Conservation (phyloP, 257 asterid species). For the Catharanthus roseus region DNA sequence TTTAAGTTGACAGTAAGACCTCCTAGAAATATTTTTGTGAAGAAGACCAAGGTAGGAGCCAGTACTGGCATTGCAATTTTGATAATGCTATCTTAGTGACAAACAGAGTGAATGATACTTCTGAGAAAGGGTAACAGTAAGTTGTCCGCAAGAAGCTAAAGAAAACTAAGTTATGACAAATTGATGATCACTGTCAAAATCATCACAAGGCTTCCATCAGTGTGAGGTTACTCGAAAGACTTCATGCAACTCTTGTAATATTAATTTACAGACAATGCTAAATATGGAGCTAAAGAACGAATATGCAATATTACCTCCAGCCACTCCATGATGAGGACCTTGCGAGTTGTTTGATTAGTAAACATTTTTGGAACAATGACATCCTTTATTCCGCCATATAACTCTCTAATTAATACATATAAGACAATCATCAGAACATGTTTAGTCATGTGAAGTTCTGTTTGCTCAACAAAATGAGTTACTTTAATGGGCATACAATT, state of each 20-base stretch:
- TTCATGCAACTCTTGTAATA: not conserved
- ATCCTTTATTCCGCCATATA: constrained; percentile 76
- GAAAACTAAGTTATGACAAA: not conserved
- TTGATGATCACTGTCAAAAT: not conserved
- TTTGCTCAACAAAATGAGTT: not conserved
- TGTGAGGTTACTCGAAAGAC: not conserved
- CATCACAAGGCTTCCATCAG: not conserved
- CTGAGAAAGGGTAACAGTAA: not conserved
- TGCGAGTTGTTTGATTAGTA: constrained; percentile 65
- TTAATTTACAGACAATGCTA: not conserved
- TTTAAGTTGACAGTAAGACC: not conserved
- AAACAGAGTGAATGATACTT: not conserved
- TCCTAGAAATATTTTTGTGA: not conserved
- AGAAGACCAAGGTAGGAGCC: not conserved
- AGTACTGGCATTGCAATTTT: not conserved
- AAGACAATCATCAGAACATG: constrained; percentile 12
- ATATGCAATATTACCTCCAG: constrained; percentile 60
- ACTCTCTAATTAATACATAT: constrained; percentile 46
- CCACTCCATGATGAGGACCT: constrained; percentile 93
- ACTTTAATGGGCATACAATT: not conserved
- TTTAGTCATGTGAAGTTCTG: not conserved
- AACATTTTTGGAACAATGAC: constrained; percentile 88
- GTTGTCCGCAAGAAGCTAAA: not conserved
- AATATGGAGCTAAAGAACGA: constrained; percentile 1
- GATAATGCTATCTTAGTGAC: not conserved